These are phyloP conservation scores for Yamadazyma jaroonii DNA, from an alignment of 1,139 yeast genomes.

Conservation along the genomic window DNA sequence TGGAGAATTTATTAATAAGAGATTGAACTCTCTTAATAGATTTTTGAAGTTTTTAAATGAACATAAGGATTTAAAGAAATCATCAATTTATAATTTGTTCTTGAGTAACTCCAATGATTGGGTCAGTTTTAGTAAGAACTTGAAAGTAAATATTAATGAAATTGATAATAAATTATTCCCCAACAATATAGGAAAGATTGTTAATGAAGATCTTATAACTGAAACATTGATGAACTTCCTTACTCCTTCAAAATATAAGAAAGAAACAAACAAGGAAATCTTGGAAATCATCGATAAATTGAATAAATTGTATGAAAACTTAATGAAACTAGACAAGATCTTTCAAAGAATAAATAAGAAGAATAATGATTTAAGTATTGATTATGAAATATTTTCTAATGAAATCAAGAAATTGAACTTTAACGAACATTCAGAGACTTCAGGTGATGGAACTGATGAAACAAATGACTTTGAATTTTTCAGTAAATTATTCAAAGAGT, in stretches of 20 bases:
- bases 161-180: conserved; percentile 16
- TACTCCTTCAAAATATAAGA: conserved; percentile 65
- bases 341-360: conserved; percentile 71
- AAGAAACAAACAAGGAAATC: conserved; percentile 74
- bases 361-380: conserved; percentile 69
- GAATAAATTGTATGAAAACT: conserved; percentile 80
- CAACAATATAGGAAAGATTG: conserved; percentile 40
- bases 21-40: conserved; percentile 80
- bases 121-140: conserved; percentile 71
- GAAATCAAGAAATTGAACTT: conserved; percentile 65
- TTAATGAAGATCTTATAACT: conserved; percentile 63
- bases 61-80: conserved; percentile 70
- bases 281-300: conserved; percentile 80
- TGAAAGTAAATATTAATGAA: conserved; percentile 39
- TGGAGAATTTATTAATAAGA: conserved; percentile 72
- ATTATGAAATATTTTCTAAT: conserved; percentile 66
- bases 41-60: conserved; percentile 69
- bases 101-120: conserved; percentile 76
- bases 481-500: conserved; percentile 50
- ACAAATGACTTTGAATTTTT: conserved; percentile 34
- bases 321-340: conserved; percentile 73
- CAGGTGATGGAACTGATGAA: conserved; percentile 14
- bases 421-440: conserved; percentile 22
- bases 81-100: conserved; percentile 72
- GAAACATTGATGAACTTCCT: conserved; percentile 92